Base-by-base conservation (phyloP, 2,329 filamentous ascomycete species). In the Microcyclosporella mali region DNA sequence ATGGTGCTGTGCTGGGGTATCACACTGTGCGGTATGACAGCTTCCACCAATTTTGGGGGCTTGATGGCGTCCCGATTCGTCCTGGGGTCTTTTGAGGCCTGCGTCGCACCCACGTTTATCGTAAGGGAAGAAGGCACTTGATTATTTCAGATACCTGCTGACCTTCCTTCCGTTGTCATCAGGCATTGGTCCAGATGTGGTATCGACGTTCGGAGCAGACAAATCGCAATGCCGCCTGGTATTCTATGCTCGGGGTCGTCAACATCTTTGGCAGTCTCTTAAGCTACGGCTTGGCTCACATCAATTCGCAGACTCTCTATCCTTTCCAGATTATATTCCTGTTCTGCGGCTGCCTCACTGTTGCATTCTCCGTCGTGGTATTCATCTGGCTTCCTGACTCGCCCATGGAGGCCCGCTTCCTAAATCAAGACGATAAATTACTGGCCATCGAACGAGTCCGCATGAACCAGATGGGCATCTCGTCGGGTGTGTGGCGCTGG, bases 371-470 rank as follows among this genome's bases (percentile, higher is more conserved):
- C 1, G 52, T 67, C 0, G 55, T 73, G 10, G 71, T 83, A 4
- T 69, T 77, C 58, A 61, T 73, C 14, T 72, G 74, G 39, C 79
- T 84, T 70, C 81, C 81, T 0, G 81, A 84, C 51, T 80, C 77
- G 0, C 80, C 81, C 0, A 72, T 80, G 55, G 70, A 75, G 16
- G 72, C 78, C 1, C 75, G 72, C 15, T 82, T 80, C 37, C 66
- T 82, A 2, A 68, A 63, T 0, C 69, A 73, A 3, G 66, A 74
- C 11, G 78, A 82, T 34, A 79, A 75, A 42, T 54, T 78, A 0
- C 62, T 81, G 8, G 77, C 78, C 0, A 70, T 81, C 9, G 78
- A 82, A 54, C 67, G 78, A 6, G 51, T 70, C 14, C 53, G 64
- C 3, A 64, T 62, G 61, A 69, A 70, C 41, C 64, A 66, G 46